A percentile compares a stretch with the other conserved stretches of the same genome.
These are phyloP conservation scores for Apiospora marii DNA, from an alignment of 2,329 filamentous ascomycete species.

Conservation along the genomic window DNA sequence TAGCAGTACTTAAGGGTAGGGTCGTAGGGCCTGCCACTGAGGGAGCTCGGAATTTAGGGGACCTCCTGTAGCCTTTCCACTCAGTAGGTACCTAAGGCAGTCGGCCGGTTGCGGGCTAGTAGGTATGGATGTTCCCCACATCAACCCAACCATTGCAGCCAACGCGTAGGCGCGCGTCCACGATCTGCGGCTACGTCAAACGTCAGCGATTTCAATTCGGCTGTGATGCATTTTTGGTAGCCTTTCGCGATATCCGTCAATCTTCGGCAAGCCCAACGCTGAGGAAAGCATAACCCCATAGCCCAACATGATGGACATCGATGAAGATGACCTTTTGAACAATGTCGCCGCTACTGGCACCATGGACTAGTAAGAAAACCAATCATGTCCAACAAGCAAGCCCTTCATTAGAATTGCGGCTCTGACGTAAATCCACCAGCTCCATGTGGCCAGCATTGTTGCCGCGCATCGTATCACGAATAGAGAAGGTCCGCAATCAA, in stretches of 20 bases:
- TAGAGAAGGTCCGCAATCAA: slow-evolving; percentile 59
- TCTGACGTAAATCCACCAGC: slow-evolving; percentile 33
- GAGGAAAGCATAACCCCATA: not conserved
- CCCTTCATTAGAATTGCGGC: not conserved
- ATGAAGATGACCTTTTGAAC: slow-evolving; percentile 59
- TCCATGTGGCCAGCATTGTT: slow-evolving; percentile 49
- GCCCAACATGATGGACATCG: slow-evolving; percentile 60
- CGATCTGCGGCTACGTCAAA: slow-evolving; percentile 18
- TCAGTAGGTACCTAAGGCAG: not conserved
- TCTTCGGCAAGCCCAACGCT: not conserved
- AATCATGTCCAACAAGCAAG: slow-evolving; percentile 34
- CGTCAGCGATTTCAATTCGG: not conserved
- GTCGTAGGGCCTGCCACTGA: not conserved
- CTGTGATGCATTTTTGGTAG: not conserved
- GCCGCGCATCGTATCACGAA: slow-evolving; percentile 45
- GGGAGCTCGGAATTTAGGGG: slow-evolving; percentile 2
- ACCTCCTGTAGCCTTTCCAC: not conserved
- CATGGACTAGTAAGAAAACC: slow-evolving; percentile 61
- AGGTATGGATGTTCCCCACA: slow-evolving; percentile 9
- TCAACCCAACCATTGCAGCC: not conserved
- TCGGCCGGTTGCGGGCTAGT: too few species aligned
- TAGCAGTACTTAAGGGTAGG: not conserved
- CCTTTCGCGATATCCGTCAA: slow-evolving; percentile 6
- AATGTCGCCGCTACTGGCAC: slow-evolving; percentile 58
- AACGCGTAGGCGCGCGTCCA: slow-evolving; percentile 20